Evolutionary conservation across 495 filamentous ascomycete species (phyloP).

Genomic region (Xylaria telfairii): DNA sequence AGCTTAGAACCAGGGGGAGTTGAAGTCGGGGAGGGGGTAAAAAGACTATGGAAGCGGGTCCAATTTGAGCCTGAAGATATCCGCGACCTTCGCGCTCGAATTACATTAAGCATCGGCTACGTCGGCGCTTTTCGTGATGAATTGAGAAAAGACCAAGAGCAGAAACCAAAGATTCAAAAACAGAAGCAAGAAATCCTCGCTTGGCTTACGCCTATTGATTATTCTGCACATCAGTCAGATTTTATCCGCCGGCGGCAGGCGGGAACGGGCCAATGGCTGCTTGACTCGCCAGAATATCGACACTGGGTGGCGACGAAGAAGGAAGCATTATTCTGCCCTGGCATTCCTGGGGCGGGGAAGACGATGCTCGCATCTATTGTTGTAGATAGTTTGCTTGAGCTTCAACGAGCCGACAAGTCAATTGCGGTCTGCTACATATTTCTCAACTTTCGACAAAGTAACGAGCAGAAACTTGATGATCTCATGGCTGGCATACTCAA

Average conservation of each 20-base stretch:
- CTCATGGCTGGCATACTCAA: background rate
- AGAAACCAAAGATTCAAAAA: background rate
- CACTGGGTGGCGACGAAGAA: too few relatives aligned
- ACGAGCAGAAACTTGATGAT: background rate
- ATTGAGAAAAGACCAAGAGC: background rate
- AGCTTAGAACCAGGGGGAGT: background rate
- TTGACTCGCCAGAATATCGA: background rate
- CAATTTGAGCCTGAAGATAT: background rate
- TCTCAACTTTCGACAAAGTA: background rate
- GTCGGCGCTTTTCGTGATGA: background rate
- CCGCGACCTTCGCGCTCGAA: background rate
- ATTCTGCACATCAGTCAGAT: background rate
- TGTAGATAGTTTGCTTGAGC: background rate
- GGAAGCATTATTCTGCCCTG: too few relatives aligned
- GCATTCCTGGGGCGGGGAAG: too few relatives aligned
- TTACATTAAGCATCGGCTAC: background rate
- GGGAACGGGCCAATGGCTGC: conserved; percentile 11
- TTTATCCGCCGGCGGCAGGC: background rate
- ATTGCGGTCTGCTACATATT: background rate
- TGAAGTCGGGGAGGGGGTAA: too few relatives aligned
- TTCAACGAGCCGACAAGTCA: background rate
- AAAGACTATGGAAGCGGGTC: background rate
- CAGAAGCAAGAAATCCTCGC: background rate
- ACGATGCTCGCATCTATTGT: too few relatives aligned
- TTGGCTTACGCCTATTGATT: background rate